Evolutionary conservation across 805 yeast species (phyloP).

Genomic region (Yarrowia bubula): DNA sequence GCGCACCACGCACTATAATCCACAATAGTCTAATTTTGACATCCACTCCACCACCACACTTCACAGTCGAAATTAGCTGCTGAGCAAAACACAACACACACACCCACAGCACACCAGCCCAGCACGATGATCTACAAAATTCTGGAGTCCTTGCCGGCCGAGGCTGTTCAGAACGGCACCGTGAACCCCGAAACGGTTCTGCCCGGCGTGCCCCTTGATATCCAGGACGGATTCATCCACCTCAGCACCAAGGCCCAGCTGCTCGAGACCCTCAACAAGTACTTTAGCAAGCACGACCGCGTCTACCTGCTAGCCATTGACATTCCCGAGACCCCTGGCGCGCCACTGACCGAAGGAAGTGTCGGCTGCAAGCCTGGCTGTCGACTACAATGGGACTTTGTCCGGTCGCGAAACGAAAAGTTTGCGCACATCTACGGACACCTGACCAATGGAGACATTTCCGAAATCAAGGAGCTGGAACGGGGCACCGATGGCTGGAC

Average conservation of each 20-base stretch:
- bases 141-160: conserved; percentile 31
- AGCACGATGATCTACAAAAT: conserved; percentile 37
- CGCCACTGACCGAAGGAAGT: conserved; percentile 30
- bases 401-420: conserved; percentile 30
- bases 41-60: conserved; percentile 14
- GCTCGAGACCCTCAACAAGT: conserved; percentile 32
- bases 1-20: conserved; percentile 7
- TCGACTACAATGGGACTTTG: conserved; percentile 35
- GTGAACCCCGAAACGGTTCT: conserved; percentile 30
- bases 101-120: neutral
- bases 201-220: conserved; percentile 34
- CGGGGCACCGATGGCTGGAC: conserved; percentile 25
- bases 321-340: conserved; percentile 30
- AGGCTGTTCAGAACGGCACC: conserved; percentile 34
- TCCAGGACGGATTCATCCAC: conserved; percentile 37
- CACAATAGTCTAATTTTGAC: neutral
- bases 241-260: conserved; percentile 34
- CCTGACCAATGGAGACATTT: conserved; percentile 33
- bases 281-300: conserved; percentile 29
- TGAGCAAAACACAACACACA: neutral
- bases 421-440: conserved; percentile 37
- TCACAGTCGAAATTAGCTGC: neutral
- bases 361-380: conserved; percentile 33
- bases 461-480: conserved; percentile 26
- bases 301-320: conserved; percentile 33